Base-by-base conservation (phyloP, 1,139 yeast species). In the Magnusiomyces magnusii region DNA sequence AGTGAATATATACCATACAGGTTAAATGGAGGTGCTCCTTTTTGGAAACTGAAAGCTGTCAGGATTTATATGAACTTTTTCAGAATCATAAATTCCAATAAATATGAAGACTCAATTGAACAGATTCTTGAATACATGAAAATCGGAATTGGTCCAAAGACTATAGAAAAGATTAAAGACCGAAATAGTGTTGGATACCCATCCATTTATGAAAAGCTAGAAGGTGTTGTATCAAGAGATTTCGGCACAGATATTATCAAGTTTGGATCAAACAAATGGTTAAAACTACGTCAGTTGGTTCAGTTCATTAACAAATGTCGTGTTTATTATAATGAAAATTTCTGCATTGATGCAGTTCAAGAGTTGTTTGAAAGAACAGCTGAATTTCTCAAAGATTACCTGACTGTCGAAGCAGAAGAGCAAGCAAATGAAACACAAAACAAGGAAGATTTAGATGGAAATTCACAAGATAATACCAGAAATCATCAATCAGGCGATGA, bases 1-100 rank as follows among this genome's bases (percentile, higher is more conserved):
- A 75, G 73, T 55, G 73, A 74, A 2, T 72, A 78, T 9, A 79
- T 92, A 10, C 92, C 95, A 0, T 88, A 88, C 66, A 71, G 72
- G 17, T 78, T 91, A 66, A 17, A 34, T 24, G 62, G 62, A 9
- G 55, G 51, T 7, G 23, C 24, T 2, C 27, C 57, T 19, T 58
- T 60, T 49, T 60, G 60, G 61, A 57, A 56, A 15, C 19, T 51
- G 1, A 25, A 42, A 36, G 62, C 58, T 54, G 50, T 60, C 19
- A 19, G 39, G 17, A 55, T 55, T 23, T 76, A 88, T 58, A 62
- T 91, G 55, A 88, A 85, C 67, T 83, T 85, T 63, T 68, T 93
- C 36, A 76, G 88, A 56, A 81, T 84, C 1, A 75, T 87, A 13
- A 76, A 81, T 2, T 81, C 84, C 49, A 72, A 56, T 3, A 51